Evolutionary conservation across 2,329 filamentous ascomycete species (phyloP).

Genomic region (Chaetomiaceae sp.): DNA sequence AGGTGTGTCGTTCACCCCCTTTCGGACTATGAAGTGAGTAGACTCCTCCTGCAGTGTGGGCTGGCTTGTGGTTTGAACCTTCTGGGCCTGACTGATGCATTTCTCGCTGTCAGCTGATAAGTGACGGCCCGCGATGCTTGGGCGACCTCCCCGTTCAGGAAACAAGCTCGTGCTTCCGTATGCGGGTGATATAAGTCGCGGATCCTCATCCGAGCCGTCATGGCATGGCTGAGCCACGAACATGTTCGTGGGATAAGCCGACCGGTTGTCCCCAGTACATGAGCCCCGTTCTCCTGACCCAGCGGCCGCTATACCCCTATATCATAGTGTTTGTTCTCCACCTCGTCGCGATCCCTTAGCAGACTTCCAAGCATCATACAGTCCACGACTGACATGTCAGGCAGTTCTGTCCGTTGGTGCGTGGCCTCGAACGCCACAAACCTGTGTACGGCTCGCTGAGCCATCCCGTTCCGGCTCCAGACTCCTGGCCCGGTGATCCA

Average conservation of each 20-base stretch:
- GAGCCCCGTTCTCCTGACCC: not conserved
- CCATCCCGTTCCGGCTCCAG: not conserved
- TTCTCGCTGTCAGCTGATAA: slow-evolving; percentile 1
- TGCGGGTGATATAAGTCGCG: slow-evolving; percentile 3
- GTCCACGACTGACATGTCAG: not conserved
- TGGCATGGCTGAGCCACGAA: not conserved
- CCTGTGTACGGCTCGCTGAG: not conserved
- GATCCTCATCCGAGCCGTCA: not conserved
- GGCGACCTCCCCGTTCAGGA: slow-evolving; percentile 7
- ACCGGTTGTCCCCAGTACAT: not conserved
- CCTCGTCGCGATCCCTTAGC: not conserved
- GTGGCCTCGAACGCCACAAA: not conserved
- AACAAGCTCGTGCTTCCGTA: slow-evolving; percentile 10
- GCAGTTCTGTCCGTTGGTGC: too few species aligned
- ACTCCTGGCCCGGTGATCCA: not conserved
- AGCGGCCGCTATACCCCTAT: slow-evolving; percentile 2
- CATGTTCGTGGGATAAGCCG: not conserved
- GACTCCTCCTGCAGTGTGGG: slow-evolving; percentile 12
- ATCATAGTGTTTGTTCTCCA: not conserved
- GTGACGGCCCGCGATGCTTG: not conserved
- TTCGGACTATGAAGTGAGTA: slow-evolving; percentile 13
- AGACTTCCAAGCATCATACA: not conserved
- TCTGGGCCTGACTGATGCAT: not conserved
- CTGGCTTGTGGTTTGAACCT: not conserved
- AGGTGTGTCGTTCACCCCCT: slow-evolving; percentile 11